A percentile compares a stretch with the other conserved stretches of the same genome.
Evolutionary conservation across 352 stramenopile species (phyloP).

Genomic region (Phytophthora aleatoria): DNA sequence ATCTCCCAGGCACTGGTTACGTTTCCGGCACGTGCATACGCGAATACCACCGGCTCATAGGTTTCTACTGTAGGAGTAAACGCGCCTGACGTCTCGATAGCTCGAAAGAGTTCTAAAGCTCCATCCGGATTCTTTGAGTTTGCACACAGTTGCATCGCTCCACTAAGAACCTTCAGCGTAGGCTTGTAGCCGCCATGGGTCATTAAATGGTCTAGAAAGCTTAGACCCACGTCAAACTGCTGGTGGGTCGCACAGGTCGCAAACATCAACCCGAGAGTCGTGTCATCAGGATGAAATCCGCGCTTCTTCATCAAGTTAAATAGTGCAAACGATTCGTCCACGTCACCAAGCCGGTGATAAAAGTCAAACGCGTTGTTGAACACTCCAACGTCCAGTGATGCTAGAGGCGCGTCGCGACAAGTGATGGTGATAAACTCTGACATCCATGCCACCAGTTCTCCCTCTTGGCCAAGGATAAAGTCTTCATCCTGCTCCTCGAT

Average conservation of each 20-base stretch:
- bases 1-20: constrained; percentile 46
- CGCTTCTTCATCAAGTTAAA: constrained; percentile 68
- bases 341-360: constrained; percentile 55
- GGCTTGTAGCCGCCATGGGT: constrained; percentile 41
- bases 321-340: constrained; percentile 51
- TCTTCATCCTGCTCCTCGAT: constrained; percentile 14
- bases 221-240: constrained; percentile 54
- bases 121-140: constrained; percentile 49
- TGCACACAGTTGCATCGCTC: constrained; percentile 54
- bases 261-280: constrained; percentile 68
- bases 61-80: constrained; percentile 44
- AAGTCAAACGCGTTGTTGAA: constrained; percentile 76
- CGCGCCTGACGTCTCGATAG: constrained; percentile 45
- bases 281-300: constrained; percentile 44
- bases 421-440: constrained; percentile 48
- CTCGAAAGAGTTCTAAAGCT: constrained; percentile 57
- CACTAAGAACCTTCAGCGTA: constrained; percentile 53
- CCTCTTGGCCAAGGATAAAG: constrained; percentile 24
- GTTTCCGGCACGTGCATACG: constrained; percentile 58
- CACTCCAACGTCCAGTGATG: constrained; percentile 50
- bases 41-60: constrained; percentile 56
- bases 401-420: constrained; percentile 43
- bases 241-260: constrained; percentile 48
- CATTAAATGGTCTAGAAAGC: constrained; percentile 72
- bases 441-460: constrained; percentile 34